phyloP scores from a whole-genome alignment of 768 basidiomycete genomes.

The Mycena indigotica region DNA sequence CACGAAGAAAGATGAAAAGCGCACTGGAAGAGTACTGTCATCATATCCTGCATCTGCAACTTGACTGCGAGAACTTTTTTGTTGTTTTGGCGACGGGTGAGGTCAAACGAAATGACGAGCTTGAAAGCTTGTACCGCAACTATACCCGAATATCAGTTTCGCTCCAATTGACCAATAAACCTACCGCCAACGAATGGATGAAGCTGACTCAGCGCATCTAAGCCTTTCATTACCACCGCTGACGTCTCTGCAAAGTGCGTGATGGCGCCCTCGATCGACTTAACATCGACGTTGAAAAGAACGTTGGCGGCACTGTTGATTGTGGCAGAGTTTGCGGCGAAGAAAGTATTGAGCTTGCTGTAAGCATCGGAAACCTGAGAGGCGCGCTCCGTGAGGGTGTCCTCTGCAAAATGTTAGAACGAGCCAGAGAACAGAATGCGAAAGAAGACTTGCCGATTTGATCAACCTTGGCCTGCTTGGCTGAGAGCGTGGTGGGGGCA shows the following conservation, averaged over 20 bases:
- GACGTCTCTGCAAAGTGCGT: constrained; percentile 6
- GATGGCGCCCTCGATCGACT: background rate
- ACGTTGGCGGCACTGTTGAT: background rate
- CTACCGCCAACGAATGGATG: constrained; percentile 11
- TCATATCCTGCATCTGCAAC: constrained; percentile 53
- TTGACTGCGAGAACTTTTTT: constrained; percentile 49
- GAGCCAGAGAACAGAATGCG: background rate
- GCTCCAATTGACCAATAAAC: background rate
- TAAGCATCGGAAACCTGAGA: constrained; percentile 7
- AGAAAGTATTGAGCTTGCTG: constrained; percentile 17
- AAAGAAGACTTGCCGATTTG: constrained; percentile 3
- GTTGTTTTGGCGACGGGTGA: constrained; percentile 53
- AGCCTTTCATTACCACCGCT: constrained; percentile 2
- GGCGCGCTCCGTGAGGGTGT: background rate
- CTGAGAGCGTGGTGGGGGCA: background rate
- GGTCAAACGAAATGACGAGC: constrained; percentile 49
- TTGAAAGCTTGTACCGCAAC: constrained; percentile 55
- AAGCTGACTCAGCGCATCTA: constrained; percentile 2
- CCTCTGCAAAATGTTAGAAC: constrained; percentile 5
- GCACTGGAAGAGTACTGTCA: constrained; percentile 45
- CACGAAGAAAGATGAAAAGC: constrained; percentile 10
- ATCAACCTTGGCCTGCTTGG: constrained; percentile 5
- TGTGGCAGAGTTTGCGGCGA: constrained; percentile 7
- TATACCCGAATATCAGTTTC: background rate
- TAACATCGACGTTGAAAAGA: background rate